phyloP scores from a whole-genome alignment of 352 stramenopile genomes.

The Saprolegnia parasitica region DNA sequence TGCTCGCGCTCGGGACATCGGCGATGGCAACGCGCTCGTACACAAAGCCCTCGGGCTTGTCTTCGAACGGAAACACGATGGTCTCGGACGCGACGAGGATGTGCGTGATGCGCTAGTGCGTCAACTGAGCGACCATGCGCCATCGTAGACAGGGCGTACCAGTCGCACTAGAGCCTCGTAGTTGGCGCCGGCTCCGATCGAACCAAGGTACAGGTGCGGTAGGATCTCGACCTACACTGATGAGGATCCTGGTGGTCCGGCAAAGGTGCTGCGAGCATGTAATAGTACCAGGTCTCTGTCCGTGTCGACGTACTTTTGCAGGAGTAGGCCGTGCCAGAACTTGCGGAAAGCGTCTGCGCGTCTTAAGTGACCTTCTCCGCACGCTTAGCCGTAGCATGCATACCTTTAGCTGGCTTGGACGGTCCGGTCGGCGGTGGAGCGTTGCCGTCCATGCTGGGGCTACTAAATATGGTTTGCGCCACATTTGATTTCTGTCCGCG shows the following conservation, averaged over 20 bases:
- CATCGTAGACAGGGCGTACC: neutral
- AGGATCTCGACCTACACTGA: slow-evolving; percentile 8
- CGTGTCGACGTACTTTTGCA: slow-evolving; percentile 19
- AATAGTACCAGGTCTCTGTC: slow-evolving; percentile 23
- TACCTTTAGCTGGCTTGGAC: slow-evolving; percentile 11
- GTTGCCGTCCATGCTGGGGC: no score
- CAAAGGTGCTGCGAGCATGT: no score
- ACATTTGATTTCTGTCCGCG: neutral
- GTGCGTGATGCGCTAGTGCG: slow-evolving; percentile 21
- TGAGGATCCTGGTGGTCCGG: neutral
- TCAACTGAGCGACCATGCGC: neutral
- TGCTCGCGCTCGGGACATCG: slow-evolving; percentile 5
- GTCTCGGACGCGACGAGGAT: slow-evolving; percentile 25
- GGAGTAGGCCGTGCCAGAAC: slow-evolving; percentile 27
- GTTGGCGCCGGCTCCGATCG: slow-evolving; percentile 20
- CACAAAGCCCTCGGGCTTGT: neutral
- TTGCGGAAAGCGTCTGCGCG: slow-evolving; percentile 18
- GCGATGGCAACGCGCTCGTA: slow-evolving; percentile 12
- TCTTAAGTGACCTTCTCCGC: neutral
- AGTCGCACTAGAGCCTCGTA: slow-evolving; percentile 6
- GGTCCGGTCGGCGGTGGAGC: no score
- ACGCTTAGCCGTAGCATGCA: neutral
- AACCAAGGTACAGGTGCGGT: slow-evolving; percentile 14
- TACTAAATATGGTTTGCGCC: no score
- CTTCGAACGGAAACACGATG: slow-evolving; percentile 14